These are phyloP conservation scores for Pleodorina starrii DNA, from an alignment of 139 green algal species.

Conservation along the genomic window DNA sequence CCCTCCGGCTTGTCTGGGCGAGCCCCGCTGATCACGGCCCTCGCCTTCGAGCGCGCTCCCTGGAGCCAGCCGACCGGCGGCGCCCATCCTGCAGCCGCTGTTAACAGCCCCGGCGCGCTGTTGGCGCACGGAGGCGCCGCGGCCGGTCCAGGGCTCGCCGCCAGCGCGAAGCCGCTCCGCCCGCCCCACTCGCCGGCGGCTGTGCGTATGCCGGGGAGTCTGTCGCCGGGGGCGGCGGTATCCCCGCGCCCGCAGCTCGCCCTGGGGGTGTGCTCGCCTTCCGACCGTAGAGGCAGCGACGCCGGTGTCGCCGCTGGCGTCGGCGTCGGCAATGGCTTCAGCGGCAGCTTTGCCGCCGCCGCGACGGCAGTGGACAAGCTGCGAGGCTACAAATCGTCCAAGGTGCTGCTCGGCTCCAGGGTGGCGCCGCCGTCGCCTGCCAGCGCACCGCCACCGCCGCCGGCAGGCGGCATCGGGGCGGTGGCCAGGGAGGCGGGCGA, in stretches of 20 bases:
- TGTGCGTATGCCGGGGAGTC: background rate
- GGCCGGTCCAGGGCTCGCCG: background rate
- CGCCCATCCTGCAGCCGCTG: background rate
- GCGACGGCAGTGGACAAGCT: conserved; percentile 14
- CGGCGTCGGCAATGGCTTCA: background rate
- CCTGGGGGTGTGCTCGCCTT: background rate
- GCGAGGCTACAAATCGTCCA: conserved; percentile 25
- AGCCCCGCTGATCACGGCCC: background rate
- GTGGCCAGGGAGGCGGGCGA: background rate
- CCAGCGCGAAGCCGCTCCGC: background rate
- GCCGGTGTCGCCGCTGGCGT: background rate
- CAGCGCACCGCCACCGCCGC: background rate
- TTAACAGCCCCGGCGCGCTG: background rate
- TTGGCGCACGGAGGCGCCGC: background rate
- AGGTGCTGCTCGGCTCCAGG: background rate
- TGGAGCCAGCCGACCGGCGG: background rate
- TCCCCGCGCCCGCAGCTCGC: background rate
- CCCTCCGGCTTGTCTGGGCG: background rate
- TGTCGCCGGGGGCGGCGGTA: background rate
- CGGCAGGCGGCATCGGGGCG: no score
- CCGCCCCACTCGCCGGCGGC: background rate
- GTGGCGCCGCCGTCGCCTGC: background rate
- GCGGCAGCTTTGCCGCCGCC: background rate
- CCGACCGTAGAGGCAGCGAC: no score
- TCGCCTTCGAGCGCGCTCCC: conserved; percentile 13